Percentiles rank a stretch among this genome's conserved stretches.
Evolutionary conservation across 2,329 filamentous ascomycete genomes (phyloP).

Genomic region (Hirsutella minnesotensis): DNA sequence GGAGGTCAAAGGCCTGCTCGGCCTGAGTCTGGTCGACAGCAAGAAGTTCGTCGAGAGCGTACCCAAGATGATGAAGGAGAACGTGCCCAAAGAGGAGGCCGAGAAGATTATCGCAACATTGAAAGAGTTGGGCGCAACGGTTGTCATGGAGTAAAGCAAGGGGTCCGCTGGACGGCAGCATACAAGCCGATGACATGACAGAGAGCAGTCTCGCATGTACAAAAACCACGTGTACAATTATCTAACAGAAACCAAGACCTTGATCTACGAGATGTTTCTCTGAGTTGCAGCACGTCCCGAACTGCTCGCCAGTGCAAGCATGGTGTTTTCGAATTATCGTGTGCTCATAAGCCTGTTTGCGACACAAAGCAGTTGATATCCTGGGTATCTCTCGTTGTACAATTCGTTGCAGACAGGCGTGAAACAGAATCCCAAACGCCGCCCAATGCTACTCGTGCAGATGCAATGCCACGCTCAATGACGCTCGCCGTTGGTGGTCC

Average conservation of each 20-base stretch:
- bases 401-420: no score
- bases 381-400: constrained; percentile 17
- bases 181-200: constrained; percentile 15
- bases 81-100: constrained; percentile 94
- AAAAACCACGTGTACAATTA: constrained; percentile 26
- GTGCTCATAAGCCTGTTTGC: no score
- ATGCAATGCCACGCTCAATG: constrained; percentile 7
- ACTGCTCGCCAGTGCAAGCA: no score
- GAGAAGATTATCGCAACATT: constrained; percentile 96
- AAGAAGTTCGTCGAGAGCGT: constrained; percentile 99
- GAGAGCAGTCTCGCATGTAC: constrained; percentile 24
- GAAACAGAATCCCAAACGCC: constrained; percentile 14
- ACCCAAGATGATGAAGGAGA: constrained; percentile 98
- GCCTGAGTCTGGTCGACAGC: constrained; percentile 91
- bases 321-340: no score
- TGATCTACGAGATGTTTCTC: constrained; percentile 2
- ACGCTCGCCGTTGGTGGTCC: constrained; percentile 17
- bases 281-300: neutral
- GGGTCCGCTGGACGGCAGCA: constrained; percentile 1
- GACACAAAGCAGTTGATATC: neutral
- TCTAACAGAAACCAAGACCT: constrained; percentile 9
- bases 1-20: constrained; percentile 94
- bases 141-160: constrained; percentile 68
- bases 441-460: constrained; percentile 8
- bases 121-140: constrained; percentile 85